Conservation (phyloP, 2,329 filamentous ascomycete genomes). For the Hypoxylon rubiginosum region DNA sequence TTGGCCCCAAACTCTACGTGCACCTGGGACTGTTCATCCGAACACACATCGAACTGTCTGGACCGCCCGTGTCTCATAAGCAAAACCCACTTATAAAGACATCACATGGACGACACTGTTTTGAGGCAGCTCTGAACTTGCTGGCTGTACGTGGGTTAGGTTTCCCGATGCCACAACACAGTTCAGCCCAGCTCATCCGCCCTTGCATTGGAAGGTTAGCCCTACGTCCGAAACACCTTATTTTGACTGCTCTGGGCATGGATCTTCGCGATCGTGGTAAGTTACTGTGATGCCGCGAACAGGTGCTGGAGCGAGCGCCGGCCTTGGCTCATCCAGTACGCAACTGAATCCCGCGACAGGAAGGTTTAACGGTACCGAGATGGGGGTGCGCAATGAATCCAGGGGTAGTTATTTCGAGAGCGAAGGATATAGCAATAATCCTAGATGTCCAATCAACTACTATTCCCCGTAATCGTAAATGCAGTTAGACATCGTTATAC, state of each 20-base stretch:
- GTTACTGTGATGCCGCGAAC: background rate
- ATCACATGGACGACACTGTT: background rate
- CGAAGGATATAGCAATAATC: conserved; percentile 4
- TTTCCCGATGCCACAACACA: background rate
- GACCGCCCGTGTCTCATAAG: background rate
- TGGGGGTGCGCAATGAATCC: background rate
- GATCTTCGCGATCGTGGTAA: background rate
- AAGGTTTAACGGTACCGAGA: conserved; percentile 10
- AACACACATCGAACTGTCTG: background rate
- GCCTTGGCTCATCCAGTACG: conserved; percentile 9
- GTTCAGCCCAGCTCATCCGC: background rate
- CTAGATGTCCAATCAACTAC: background rate
- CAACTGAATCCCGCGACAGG: background rate
- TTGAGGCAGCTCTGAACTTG: background rate
- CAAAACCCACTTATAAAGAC: conserved; percentile 1
- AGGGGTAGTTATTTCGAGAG: background rate
- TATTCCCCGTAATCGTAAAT: background rate
- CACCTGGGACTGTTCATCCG: conserved; percentile 6
- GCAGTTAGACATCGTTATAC: background rate
- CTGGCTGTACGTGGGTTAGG: background rate
- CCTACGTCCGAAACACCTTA: conserved; percentile 19
- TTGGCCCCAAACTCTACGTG: conserved; percentile 9
- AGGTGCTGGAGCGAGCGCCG: background rate
- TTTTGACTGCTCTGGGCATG: conserved; percentile 5
- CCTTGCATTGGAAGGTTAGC: conserved; percentile 12